These are phyloP conservation scores for Cucumis sativus DNA, from an alignment of 306 rosid species.

Conservation along the genomic window DNA sequence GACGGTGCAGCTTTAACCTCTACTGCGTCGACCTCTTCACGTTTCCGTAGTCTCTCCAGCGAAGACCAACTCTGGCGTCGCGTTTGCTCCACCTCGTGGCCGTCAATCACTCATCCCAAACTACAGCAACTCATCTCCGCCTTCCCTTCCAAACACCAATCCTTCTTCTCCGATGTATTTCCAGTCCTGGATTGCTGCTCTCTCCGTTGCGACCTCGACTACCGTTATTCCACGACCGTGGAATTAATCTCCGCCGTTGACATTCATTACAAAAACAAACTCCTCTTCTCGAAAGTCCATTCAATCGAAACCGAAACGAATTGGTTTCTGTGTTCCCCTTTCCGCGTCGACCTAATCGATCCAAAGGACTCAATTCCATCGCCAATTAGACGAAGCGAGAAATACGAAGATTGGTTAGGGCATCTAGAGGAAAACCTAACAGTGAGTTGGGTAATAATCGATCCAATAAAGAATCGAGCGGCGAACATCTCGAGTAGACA, in stretches of 20 bases:
- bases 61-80: constrained; percentile 51
- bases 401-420: constrained; percentile 18
- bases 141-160: constrained; percentile 46
- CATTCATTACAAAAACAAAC: constrained; percentile 29
- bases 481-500: constrained; percentile 52
- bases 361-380: constrained; percentile 42
- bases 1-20: constrained; percentile 60
- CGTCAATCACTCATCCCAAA: constrained; percentile 33
- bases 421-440: constrained; percentile 37
- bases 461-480: constrained; percentile 37
- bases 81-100: constrained; percentile 51
- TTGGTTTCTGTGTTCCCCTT: constrained; percentile 57
- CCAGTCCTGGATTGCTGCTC: constrained; percentile 27
- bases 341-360: constrained; percentile 48
- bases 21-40: constrained; percentile 32
- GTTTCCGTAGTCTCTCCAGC: constrained; percentile 38
- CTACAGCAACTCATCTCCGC: constrained; percentile 23
- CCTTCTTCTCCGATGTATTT: constrained; percentile 63
- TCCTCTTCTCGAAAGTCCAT: constrained; percentile 39
- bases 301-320: constrained; percentile 27
- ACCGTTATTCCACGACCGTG: not conserved
- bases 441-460: constrained; percentile 69
- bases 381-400: constrained; percentile 12
- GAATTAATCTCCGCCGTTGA: constrained; percentile 66
- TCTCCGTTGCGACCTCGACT: not conserved